These are phyloP conservation scores for Cryptosporidium tyzzeri DNA, from an alignment of 169 alveolate genomes.

Conservation along the genomic window DNA sequence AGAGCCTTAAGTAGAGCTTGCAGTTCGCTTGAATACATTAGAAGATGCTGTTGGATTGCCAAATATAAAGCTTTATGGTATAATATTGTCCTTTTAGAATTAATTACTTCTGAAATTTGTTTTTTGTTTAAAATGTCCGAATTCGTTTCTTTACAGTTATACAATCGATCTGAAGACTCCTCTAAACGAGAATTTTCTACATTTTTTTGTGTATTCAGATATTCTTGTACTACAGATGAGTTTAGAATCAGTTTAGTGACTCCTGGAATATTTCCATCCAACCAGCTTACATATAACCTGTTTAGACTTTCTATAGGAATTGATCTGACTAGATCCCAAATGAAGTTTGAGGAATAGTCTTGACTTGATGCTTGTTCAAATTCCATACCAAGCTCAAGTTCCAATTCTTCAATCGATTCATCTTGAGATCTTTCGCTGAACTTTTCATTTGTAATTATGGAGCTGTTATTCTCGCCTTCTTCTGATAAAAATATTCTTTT, in stretches of 20 bases:
- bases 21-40: conserved; percentile 35
- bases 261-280: conserved; percentile 72
- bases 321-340: conserved; percentile 45
- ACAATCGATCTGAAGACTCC: conserved; percentile 1
- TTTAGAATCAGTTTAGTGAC: conserved; percentile 26
- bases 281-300: conserved; percentile 39
- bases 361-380: conserved; percentile 31
- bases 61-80: conserved; percentile 55
- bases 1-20: conserved; percentile 29
- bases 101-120: background rate
- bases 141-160: background rate
- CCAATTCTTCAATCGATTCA: conserved; percentile 33
- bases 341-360: conserved; percentile 10
- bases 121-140: background rate
- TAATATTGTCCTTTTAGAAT: conserved; percentile 13
- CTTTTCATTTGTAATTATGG: background rate
- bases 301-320: conserved; percentile 49
- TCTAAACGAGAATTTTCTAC: background rate
- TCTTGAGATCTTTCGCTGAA: background rate
- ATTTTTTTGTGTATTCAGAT: conserved; percentile 24
- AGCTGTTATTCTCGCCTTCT: background rate
- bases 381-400: conserved; percentile 26
- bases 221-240: conserved; percentile 36
- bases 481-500: background rate
- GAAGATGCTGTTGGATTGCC: conserved; percentile 53